phyloP scores from a whole-genome alignment of 1,284 basidiomycete species.

The Takashimella koratensis region DNA sequence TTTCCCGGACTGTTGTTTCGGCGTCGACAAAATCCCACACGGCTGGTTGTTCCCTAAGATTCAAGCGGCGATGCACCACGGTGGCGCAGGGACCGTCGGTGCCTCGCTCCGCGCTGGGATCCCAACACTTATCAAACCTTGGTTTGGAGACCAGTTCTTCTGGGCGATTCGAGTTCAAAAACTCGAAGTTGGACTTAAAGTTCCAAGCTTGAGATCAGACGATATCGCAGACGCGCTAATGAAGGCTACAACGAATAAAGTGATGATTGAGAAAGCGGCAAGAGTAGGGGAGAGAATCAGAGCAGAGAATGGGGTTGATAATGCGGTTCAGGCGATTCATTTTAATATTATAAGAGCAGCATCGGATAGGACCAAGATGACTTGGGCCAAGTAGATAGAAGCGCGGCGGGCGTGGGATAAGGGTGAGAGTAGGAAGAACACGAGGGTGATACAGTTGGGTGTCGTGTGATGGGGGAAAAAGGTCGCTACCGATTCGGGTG shows the following conservation, averaged over 20 bases:
- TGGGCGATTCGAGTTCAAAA: slow-evolving; percentile 66
- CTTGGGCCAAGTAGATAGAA: neutral
- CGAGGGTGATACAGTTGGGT: too few species aligned
- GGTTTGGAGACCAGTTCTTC: slow-evolving; percentile 68
- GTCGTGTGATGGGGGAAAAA: too few species aligned
- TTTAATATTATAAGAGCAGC: slow-evolving; percentile 37
- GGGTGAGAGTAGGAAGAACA: too few species aligned
- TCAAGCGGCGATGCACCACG: slow-evolving; percentile 60
- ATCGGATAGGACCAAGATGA: slow-evolving; percentile 10
- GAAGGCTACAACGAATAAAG: slow-evolving; percentile 56
- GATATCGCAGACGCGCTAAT: slow-evolving; percentile 57
- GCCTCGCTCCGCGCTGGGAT: slow-evolving; percentile 66
- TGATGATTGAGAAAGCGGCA: slow-evolving; percentile 64
- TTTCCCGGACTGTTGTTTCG: slow-evolving; percentile 44
- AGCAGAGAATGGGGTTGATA: slow-evolving; percentile 50
- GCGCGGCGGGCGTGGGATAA: too few species aligned
- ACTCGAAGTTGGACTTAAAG: slow-evolving; percentile 57
- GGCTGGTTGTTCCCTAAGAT: slow-evolving; percentile 72
- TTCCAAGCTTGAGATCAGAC: slow-evolving; percentile 54
- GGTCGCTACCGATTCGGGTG: too few species aligned
- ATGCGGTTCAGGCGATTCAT: slow-evolving; percentile 36
- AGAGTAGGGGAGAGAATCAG: slow-evolving; percentile 62
- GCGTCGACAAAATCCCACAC: slow-evolving; percentile 68
- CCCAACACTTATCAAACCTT: slow-evolving; percentile 70
- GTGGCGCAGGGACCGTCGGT: slow-evolving; percentile 69